Evolutionary conservation across 768 basidiomycete species (phyloP).

Genomic region (Leccinum pellstonianum): DNA sequence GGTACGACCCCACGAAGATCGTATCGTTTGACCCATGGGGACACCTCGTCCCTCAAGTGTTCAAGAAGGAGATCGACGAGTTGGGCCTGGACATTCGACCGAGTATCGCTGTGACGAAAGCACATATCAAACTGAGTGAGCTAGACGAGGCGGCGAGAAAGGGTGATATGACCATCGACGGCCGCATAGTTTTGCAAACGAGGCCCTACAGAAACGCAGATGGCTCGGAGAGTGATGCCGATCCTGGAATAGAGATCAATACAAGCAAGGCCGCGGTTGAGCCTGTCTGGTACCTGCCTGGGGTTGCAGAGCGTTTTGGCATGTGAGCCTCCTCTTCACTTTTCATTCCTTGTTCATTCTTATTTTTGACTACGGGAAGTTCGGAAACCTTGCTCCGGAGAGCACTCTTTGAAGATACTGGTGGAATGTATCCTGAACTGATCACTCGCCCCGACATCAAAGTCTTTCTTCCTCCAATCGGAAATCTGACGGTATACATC

Average conservation of each 20-base stretch:
- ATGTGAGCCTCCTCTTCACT: conserved; percentile 54
- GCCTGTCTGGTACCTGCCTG: conserved; percentile 94
- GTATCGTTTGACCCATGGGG: conserved; percentile 95
- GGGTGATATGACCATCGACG: conserved; percentile 76
- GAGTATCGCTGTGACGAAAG: conserved; percentile 89
- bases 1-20: conserved; percentile 78
- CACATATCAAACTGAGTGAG: conserved; percentile 94
- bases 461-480: conserved; percentile 94
- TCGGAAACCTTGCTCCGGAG: conserved; percentile 83
- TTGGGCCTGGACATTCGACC: conserved; percentile 82
- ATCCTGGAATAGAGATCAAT: conserved; percentile 82
- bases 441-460: conserved; percentile 96
- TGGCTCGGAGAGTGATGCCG: conserved; percentile 52
- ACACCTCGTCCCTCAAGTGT: conserved; percentile 77
- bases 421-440: conserved; percentile 94
- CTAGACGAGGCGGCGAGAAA: conserved; percentile 76
- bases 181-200: conserved; percentile 75
- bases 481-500: conserved; percentile 88
- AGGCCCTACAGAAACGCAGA: conserved; percentile 61
- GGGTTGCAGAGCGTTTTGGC: conserved; percentile 89
- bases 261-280: conserved; percentile 95
- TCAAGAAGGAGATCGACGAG: conserved; percentile 57
- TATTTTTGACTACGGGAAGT: conserved; percentile 35
- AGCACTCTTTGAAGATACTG: conserved; percentile 95
- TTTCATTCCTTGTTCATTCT: neutral